Percentiles rank a stretch among this genome's conserved stretches.
These are phyloP conservation scores for Triticum urartu DNA, from an alignment of 176 grass and related monocot species.

Conservation along the genomic window DNA sequence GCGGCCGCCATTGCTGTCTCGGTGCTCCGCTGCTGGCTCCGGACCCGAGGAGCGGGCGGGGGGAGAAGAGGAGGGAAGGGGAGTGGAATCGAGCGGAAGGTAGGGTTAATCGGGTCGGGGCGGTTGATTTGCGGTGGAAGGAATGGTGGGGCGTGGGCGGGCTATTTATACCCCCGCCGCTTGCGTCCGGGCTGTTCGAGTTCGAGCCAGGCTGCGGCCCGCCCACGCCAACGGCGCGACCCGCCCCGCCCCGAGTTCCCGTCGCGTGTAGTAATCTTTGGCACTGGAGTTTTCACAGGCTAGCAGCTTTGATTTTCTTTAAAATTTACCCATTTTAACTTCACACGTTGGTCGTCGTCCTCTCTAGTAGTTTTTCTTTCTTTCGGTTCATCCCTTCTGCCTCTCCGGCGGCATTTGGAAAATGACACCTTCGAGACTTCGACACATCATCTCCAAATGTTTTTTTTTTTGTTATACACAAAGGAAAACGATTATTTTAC, in stretches of 20 bases:
- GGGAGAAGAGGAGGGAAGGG: background rate
- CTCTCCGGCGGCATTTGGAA: background rate
- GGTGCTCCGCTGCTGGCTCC: background rate
- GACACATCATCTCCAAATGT: too few relatives aligned
- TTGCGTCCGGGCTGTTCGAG: background rate
- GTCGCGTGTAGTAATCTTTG: too few relatives aligned
- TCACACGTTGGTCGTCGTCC: too few relatives aligned
- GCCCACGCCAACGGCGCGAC: conserved; percentile 10
- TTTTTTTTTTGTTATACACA: too few relatives aligned
- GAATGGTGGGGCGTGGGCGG: background rate
- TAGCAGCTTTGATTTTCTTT: too few relatives aligned
- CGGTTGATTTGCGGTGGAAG: conserved; percentile 12
- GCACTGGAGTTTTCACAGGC: too few relatives aligned
- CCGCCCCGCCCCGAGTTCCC: too few relatives aligned
- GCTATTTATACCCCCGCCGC: conserved; percentile 33
- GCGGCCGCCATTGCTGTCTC: conserved; percentile 58
- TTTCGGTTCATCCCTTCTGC: background rate
- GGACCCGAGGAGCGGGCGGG: background rate
- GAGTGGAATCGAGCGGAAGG: background rate
- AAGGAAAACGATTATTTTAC: too few relatives aligned
- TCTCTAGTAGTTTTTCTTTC: too few relatives aligned
- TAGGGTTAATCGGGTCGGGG: conserved; percentile 1
- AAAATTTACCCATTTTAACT: too few relatives aligned
- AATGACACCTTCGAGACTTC: background rate
- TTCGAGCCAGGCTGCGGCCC: background rate